Base-by-base conservation (phyloP, 495 filamentous ascomycete species). In the Jackrogersella minutella region DNA sequence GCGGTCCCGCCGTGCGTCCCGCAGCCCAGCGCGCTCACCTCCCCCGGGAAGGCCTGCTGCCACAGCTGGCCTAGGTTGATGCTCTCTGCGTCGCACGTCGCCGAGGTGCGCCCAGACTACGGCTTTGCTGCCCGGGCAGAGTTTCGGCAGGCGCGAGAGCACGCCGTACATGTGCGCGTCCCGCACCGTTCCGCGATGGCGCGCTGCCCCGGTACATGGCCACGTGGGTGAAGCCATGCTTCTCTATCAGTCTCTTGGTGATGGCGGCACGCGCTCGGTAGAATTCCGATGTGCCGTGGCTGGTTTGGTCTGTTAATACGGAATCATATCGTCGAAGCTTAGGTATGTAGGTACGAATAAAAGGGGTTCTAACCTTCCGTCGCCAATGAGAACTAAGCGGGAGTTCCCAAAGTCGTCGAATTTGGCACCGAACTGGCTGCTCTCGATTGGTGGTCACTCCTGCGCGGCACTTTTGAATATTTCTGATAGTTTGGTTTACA, bases 101-200 rank as follows among this genome's bases (percentile, higher is more conserved):
- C 84, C 83, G 13, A 83, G 73, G 41, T 85, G 84, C 49, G 83
- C 84, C 84, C 84, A 86, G 1, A 86, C 80, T 10, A 86, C 75
- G 3, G 80, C 83, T 30, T 85, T 85, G 16, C 72, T 57, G 7
- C 71, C 69, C 24, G 69, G 19, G 8, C 76, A 75, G 14, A 75
- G 70, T 26, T 80, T 71, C 14, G 84, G 58, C 0, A 85, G 47
- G 9, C 83, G 78, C 9, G 73, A 62, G 40, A 86, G 68, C 0
- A 82, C 84, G 11, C 80, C 73, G 52, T 84, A 82, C 82, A 85
- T 85, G 57, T 86, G 84, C 1, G 77, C 76, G 68, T 85, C 84
- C 3, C 84, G 80, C 52, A 84, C n/a, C 66, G 21, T 81, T 84
- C 84, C 84, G 85, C 6, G 80, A 82, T n/a, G n/a, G n/a, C n/a